Evolutionary conservation across 1,139 yeast species (phyloP), one percentile per base, ranked within the genome.

Genomic region (Taiozyma sp.): DNA sequence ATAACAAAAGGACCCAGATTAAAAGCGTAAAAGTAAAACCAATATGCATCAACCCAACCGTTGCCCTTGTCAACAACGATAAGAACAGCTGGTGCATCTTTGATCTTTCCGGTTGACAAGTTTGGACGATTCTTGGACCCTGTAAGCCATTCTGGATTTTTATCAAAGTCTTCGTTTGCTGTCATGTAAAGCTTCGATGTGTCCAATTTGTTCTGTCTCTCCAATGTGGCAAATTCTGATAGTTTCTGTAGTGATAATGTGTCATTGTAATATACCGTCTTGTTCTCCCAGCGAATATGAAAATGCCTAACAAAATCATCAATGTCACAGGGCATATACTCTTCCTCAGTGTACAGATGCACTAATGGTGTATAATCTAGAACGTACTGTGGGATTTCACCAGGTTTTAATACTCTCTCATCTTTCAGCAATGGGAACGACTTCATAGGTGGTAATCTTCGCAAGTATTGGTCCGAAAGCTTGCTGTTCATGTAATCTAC

Each of bases 1-100:
- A 91, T 91, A 14, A 93, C 97, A 68, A 83, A 93, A 0, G 99
- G 98, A 0, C 99, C 99, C 59, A 88, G 72, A 63, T 93, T 93
- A 71, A 91, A 93, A 1, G 96, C 87, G 65, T 93, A 93, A 64
- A 93, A 93, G 67, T 88, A 91, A 67, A 93, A 93, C 98, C 98
- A 93, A 64, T 80, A 93, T 0, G 97, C 90, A 66, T 93, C 99
- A 0, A 71, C 72, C 73, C 95, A 85, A 3, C 96, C 97, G 58
- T 88, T 85, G 0, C 96, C 97, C 64, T 90, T 90, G 64, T 91
- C 97, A 0, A 88, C 93, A 1, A 88, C 91, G 32, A 91, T 77
- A 45, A 91, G 69, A 0, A 85, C 76, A 0, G 96, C 91, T 0
- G 97, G 96, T 0, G 95, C 97, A 57, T 83, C 72, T 48, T 72